Conservation (phyloP, 179 eudicot species). For the Pouteria campechiana region DNA sequence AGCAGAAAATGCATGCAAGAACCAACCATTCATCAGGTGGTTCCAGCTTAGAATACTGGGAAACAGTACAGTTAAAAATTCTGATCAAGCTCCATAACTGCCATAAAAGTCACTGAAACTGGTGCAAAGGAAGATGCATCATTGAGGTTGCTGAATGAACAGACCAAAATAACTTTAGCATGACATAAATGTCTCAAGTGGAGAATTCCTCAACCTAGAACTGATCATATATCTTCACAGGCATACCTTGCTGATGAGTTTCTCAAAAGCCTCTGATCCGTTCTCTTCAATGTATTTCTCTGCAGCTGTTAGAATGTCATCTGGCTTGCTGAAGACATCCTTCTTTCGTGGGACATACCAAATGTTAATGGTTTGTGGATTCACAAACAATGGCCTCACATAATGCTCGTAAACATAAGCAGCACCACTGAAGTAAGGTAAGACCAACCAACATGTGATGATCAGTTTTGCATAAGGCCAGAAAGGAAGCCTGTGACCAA, state of each 20-base stretch:
- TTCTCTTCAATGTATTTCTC: slow-evolving; percentile 69
- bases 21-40: no score
- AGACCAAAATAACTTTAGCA: no score
- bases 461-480: slow-evolving; percentile 89
- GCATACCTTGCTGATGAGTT: slow-evolving; percentile 50
- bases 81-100: no score
- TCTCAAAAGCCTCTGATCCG: slow-evolving; percentile 61
- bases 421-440: slow-evolving; percentile 98
- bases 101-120: no score
- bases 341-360: slow-evolving; percentile 71
- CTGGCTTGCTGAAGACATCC: slow-evolving; percentile 42
- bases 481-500: slow-evolving; percentile 61
- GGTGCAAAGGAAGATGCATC: no score
- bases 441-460: slow-evolving; percentile 86
- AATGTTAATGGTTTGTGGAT: slow-evolving; percentile 43
- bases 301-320: slow-evolving; percentile 73
- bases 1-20: no score
- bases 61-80: no score
- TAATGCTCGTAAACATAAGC: slow-evolving; percentile 88
- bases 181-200: no score
- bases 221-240: no score
- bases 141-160: no score
- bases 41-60: no score
- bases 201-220: no score
- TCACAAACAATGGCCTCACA: slow-evolving; percentile 67